Evolutionary conservation across 176 grass and related monocot genomes (phyloP), one percentile per base, ranked within the genome.

Genomic region (Ensete glaucum): DNA sequence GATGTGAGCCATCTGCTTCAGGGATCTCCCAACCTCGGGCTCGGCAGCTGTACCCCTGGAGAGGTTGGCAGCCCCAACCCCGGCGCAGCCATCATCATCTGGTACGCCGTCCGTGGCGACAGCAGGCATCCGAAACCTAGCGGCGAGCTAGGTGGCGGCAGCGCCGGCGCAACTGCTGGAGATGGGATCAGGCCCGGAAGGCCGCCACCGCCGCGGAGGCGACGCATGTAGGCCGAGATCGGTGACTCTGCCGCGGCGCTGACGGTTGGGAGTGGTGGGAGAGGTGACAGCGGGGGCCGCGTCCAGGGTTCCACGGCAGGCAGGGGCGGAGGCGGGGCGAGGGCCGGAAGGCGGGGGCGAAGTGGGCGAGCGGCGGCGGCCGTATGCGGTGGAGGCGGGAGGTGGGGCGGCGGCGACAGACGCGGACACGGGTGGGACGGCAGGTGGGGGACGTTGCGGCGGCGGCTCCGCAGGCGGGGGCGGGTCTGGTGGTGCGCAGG

Each of bases 181-280:
- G 59, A 25, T 22, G 59, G 75, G 34, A 20, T 19, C 27, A 23
- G 55, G 2, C 25, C 12, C 19, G 29, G 20, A 74, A 83, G 81
- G 8, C 85, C 80, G 78, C 73, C 83, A 14, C 73, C 70, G 29
- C 57, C 50, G 15, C 85, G 95, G 78, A 91, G 83, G 14, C 90
- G 88, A 65, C 95, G 90, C 90, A 99, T 93, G 88, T 99, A 99
- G 50, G 95, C 90, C 49, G 95, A 99, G 80, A 99, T 93, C 19
- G 95, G 95, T n/a, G 95, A 99, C 81, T 99, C 95, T 0, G 88
- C 95, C 3, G 95, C 81, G 82, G 92, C 78, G 72, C 86, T 90
- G 48, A 99, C 86, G 0, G 86, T 65, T 4, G 95, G 95, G 50
- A 99, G 80, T 12, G 95, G 88, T 13, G 95, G 95, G 5, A 99